Conservation (phyloP, 148 eudicot genomes). For the Vaccinium macrocarpon region DNA sequence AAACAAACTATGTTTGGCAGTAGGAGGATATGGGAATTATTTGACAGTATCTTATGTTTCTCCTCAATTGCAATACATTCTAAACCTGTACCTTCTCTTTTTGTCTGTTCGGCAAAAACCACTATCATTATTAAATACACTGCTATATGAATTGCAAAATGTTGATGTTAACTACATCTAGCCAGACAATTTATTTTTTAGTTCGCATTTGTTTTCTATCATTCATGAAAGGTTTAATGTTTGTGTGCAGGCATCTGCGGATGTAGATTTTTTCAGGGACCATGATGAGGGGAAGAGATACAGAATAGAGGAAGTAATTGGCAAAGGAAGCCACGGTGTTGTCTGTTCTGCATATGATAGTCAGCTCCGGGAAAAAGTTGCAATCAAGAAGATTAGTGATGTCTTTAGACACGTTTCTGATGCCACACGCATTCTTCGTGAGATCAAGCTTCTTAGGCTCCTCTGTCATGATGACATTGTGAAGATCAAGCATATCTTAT, state of each 20-base stretch:
- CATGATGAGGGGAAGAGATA: background rate
- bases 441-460: slow-evolving; percentile 5
- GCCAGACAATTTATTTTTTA: background rate
- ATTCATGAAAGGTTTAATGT: background rate
- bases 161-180: background rate
- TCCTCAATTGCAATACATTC: too few relatives aligned
- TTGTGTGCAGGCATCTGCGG: slow-evolving; percentile 7
- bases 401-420: slow-evolving; percentile 3
- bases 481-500: slow-evolving; percentile 5
- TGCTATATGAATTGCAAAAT: background rate
- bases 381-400: slow-evolving; percentile 2
- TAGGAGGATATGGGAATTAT: too few relatives aligned
- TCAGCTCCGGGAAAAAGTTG: background rate
- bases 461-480: background rate
- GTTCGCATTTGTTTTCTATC: background rate
- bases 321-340: slow-evolving; percentile 4
- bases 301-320: background rate
- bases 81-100: too few relatives aligned
- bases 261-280: slow-evolving; percentile 4
- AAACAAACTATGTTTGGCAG: too few relatives aligned
- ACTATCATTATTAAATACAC: background rate
- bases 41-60: too few relatives aligned
- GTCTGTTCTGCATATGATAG: background rate
- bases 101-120: too few relatives aligned
- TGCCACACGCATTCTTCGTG: slow-evolving; percentile 10